Conservation (phyloP, 2,329 filamentous ascomycete genomes). For the Fulvia fulva region DNA sequence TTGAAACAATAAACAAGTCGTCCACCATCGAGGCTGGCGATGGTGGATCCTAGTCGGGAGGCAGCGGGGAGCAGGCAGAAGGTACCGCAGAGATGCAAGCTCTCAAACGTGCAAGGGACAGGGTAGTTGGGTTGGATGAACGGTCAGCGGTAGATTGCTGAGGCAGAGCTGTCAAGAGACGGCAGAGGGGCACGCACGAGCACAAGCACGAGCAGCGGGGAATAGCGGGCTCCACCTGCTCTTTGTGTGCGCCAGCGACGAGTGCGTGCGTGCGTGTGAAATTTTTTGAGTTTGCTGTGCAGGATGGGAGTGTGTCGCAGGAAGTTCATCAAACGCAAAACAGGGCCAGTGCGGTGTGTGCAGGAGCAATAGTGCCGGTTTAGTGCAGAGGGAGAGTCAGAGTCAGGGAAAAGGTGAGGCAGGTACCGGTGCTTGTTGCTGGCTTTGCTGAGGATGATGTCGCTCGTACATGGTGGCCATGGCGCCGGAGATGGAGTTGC, state of each 20-base stretch:
- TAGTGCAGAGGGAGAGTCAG: slow-evolving; percentile 7
- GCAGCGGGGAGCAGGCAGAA: slow-evolving; percentile 4
- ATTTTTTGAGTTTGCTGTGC: slow-evolving; percentile 19
- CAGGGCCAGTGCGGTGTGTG: slow-evolving; percentile 8
- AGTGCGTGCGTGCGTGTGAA: neutral
- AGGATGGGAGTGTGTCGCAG: slow-evolving; percentile 13
- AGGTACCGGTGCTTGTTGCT: slow-evolving; percentile 2
- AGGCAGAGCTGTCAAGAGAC: slow-evolving; percentile 10
- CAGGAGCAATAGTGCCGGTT: slow-evolving; percentile 8
- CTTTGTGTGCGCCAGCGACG: neutral
- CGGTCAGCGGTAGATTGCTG: neutral
- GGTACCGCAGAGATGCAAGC: neutral
- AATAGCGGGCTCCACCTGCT: neutral
- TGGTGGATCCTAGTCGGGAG: slow-evolving; percentile 15
- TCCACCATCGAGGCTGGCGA: slow-evolving; percentile 4
- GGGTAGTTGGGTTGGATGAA: slow-evolving; percentile 9
- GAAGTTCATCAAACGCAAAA: slow-evolving; percentile 21
- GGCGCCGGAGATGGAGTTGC: neutral
- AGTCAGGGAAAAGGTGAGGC: slow-evolving; percentile 1
- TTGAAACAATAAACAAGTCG: slow-evolving; percentile 1
- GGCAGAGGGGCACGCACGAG: slow-evolving; percentile 6
- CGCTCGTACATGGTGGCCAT: slow-evolving; percentile 3
- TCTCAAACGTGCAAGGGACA: slow-evolving; percentile 5
- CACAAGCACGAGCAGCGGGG: slow-evolving; percentile 1
- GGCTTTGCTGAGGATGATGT: neutral